Conservation (phyloP, 1,139 yeast genomes). For the Cylindricascospora bacillispora region DNA sequence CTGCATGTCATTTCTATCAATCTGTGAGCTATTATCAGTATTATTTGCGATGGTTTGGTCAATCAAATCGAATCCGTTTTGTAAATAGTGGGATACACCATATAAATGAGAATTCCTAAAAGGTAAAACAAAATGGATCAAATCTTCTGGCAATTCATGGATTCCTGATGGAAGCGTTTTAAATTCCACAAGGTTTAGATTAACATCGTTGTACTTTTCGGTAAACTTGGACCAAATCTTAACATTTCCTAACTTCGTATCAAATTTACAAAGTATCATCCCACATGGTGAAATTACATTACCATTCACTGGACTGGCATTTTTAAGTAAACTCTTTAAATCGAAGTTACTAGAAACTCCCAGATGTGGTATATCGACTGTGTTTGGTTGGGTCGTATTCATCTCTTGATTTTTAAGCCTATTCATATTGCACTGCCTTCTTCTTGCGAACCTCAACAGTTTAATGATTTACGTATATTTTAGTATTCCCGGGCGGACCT, state of each 20-base stretch:
- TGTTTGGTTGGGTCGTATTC: not conserved
- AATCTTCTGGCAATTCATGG: slow-evolving; percentile 47
- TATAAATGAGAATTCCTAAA: slow-evolving; percentile 20
- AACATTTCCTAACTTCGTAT: slow-evolving; percentile 22
- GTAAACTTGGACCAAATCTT: slow-evolving; percentile 17
- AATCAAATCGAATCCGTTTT: slow-evolving; percentile 26
- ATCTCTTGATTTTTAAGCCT: not conserved
- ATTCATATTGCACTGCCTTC: not conserved
- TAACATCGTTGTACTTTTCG: slow-evolving; percentile 7
- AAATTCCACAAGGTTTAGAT: slow-evolving; percentile 44
- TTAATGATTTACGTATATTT: too few species aligned
- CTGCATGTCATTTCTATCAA: slow-evolving; percentile 41
- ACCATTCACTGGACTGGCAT: not conserved
- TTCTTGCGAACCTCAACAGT: not conserved
- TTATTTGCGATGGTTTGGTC: too few species aligned
- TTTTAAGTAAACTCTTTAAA: not conserved
- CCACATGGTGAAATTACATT: slow-evolving; percentile 3
- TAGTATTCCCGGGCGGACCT: too few species aligned
- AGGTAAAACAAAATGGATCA: slow-evolving; percentile 37
- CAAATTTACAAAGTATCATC: slow-evolving; percentile 22
- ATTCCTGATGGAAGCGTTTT: slow-evolving; percentile 74
- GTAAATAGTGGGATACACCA: slow-evolving; percentile 40
- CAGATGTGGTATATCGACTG: not conserved
- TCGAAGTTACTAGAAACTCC: not conserved
- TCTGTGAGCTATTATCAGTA: slow-evolving; percentile 9